phyloP scores from a whole-genome alignment of 139 green algal genomes.

The Yamagishiella unicocca region DNA sequence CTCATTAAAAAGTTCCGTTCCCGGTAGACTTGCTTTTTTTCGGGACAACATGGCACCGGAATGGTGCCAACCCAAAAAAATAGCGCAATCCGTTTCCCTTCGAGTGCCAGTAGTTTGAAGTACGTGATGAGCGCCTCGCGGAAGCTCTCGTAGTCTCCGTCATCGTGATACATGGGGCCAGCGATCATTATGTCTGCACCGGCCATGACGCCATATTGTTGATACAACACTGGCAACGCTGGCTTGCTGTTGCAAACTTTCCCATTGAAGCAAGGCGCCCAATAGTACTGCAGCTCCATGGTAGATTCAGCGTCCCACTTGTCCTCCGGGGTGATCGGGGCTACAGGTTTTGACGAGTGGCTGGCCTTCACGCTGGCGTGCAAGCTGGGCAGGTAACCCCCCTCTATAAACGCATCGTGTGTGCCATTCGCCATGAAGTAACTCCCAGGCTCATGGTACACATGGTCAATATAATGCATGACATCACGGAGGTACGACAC shows the following conservation, averaged over 20 bases:
- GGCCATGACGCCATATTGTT: neutral
- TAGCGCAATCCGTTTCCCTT: neutral
- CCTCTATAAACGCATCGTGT: conserved; percentile 19
- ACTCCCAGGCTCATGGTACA: neutral
- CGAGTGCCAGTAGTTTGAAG: neutral
- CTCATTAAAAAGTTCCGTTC: neutral
- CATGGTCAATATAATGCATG: neutral
- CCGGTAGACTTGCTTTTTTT: neutral
- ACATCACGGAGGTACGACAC: neutral
- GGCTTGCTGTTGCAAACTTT: too few species aligned
- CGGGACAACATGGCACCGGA: too few species aligned
- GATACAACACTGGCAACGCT: too few species aligned
- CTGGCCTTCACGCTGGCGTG: neutral
- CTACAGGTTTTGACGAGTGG: too few species aligned
- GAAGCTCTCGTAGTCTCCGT: neutral
- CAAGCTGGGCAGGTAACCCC: neutral
- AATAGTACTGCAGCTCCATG: conserved; percentile 20
- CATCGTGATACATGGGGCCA: conserved; percentile 1
- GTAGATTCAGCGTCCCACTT: neutral
- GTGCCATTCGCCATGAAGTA: conserved; percentile 34
- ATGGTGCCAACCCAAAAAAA: conserved; percentile 19
- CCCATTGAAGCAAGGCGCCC: neutral
- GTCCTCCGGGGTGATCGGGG: neutral
- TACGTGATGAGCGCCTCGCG: neutral
- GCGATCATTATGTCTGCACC: conserved; percentile 5